Evolutionary conservation across 495 filamentous ascomycete species (phyloP).

Genomic region (Trichocladium uniseriatum): DNA sequence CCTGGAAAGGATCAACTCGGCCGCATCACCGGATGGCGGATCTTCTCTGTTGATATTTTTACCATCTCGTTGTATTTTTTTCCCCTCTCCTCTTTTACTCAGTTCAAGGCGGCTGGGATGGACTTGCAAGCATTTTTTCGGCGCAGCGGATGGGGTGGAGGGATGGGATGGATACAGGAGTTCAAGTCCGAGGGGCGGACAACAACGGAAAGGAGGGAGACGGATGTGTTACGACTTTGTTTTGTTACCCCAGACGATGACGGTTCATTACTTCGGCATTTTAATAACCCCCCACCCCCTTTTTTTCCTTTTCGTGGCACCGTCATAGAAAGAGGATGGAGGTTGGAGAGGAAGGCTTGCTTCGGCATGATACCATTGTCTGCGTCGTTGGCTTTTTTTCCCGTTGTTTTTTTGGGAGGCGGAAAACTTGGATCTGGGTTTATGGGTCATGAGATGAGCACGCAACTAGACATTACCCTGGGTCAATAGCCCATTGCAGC

Average conservation of each 20-base stretch:
- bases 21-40: neutral
- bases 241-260: neutral
- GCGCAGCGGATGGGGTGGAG: no score
- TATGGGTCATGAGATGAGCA: constrained; percentile 5
- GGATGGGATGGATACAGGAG: constrained; percentile 9
- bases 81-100: neutral
- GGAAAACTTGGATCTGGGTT: neutral
- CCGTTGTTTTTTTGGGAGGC: constrained; percentile 9
- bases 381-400: neutral
- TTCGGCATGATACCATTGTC: neutral
- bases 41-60: constrained; percentile 2
- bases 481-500: constrained; percentile 21
- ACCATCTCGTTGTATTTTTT: constrained; percentile 2
- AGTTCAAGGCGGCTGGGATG: neutral
- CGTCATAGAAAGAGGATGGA: neutral
- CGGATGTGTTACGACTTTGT: neutral
- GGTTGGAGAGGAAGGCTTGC: neutral
- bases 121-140: constrained; percentile 2
- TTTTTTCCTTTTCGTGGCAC: neutral
- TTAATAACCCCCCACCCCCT: neutral
- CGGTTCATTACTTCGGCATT: neutral
- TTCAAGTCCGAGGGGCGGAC: neutral
- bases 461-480: constrained; percentile 22
- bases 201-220: neutral
- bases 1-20: neutral